phyloP scores from a whole-genome alignment of 495 filamentous ascomycete species.

The Lasiosphaeria miniovina region DNA sequence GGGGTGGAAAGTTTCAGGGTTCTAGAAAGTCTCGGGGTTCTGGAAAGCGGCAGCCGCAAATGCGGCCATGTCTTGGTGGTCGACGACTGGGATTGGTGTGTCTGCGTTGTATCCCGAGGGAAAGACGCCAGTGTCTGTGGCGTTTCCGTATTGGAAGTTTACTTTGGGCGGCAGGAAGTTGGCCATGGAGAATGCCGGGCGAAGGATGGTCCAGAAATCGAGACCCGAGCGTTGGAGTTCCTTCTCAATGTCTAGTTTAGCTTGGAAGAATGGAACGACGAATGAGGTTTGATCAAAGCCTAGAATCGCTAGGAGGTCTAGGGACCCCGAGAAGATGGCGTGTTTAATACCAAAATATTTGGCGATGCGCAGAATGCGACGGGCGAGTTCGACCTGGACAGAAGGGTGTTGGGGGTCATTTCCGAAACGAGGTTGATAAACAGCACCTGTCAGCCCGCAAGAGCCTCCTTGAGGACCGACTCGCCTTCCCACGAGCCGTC shows the following conservation, averaged over 20 bases:
- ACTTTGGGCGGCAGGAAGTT: constrained; percentile 43
- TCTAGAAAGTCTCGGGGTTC: constrained; percentile 35
- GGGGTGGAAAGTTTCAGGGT: constrained; percentile 37
- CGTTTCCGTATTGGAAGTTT: constrained; percentile 32
- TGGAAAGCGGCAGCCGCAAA: constrained; percentile 44
- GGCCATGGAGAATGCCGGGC: constrained; percentile 50
- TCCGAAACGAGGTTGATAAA: constrained; percentile 48
- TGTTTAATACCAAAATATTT: constrained; percentile 38
- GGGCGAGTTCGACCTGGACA: constrained; percentile 36
- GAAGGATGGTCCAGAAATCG: constrained; percentile 42
- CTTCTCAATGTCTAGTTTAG: constrained; percentile 39
- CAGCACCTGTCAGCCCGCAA: constrained; percentile 41
- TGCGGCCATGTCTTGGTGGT: constrained; percentile 48
- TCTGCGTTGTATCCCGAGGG: constrained; percentile 18
- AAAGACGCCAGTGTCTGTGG: constrained; percentile 34
- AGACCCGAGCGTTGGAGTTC: constrained; percentile 33
- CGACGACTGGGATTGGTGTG: constrained; percentile 38
- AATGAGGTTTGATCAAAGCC: constrained; percentile 19
- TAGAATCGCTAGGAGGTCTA: constrained; percentile 6
- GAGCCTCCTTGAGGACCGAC: constrained; percentile 31
- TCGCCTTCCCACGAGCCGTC: constrained; percentile 43
- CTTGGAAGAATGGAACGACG: constrained; percentile 20
- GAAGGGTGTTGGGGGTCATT: constrained; percentile 17
- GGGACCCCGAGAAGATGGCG: constrained; percentile 38
- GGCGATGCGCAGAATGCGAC: constrained; percentile 41